Conservation (phyloP, 148 eudicot genomes). For the Beta vulgaris region DNA sequence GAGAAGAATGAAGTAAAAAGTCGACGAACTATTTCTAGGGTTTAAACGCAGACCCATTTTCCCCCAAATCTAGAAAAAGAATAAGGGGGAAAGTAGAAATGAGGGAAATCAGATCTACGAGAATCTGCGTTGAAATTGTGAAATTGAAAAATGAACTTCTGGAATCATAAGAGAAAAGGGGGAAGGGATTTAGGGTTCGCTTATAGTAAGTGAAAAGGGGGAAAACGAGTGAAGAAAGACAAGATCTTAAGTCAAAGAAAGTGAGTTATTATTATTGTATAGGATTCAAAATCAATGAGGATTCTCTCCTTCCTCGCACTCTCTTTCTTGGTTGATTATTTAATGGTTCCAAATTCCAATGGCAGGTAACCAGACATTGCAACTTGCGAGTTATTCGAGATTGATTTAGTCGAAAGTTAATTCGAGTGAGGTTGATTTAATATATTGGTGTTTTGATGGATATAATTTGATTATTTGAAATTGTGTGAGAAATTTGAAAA, state of each 20-base stretch:
- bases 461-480: too few species aligned
- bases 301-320: not conserved
- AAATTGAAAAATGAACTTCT: conserved; percentile 6
- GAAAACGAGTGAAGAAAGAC: not conserved
- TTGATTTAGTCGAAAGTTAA: too few species aligned
- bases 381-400: too few species aligned
- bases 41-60: conserved; percentile 27
- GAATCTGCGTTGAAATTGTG: not conserved
- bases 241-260: not conserved
- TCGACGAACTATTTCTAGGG: conserved; percentile 23
- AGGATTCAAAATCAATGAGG: not conserved
- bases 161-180: not conserved
- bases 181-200: not conserved
- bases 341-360: too few species aligned
- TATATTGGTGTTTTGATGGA: too few species aligned
- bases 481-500: too few species aligned
- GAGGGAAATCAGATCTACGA: conserved; percentile 3
- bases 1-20: not conserved
- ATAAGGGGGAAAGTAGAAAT: not conserved
- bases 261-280: not conserved
- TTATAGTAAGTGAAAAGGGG: not conserved
- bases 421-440: too few species aligned
- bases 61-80: not conserved
- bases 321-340: not conserved
- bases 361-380: too few species aligned